Conservation (phyloP, 176 grass and related monocot genomes). For the Poa annua region DNA sequence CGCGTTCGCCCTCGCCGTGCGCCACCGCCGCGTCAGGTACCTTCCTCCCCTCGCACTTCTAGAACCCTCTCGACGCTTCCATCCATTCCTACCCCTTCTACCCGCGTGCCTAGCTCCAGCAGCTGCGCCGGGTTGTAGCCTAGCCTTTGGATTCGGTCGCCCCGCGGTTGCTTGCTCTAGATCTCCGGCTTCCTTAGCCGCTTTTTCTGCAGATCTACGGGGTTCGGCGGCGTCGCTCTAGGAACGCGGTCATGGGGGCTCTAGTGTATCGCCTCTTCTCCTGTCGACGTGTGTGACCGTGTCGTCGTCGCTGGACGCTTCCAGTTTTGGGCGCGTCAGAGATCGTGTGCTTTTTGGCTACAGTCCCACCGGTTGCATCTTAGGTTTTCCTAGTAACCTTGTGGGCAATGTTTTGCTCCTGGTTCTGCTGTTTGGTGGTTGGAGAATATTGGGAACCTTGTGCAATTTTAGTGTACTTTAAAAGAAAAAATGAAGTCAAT, state of each 20-base stretch:
- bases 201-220: neutral
- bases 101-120: neutral
- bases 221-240: neutral
- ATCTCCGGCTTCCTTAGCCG: conserved; percentile 21
- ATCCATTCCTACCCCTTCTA: neutral
- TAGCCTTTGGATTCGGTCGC: neutral
- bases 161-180: conserved; percentile 5
- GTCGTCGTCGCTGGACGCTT: neutral
- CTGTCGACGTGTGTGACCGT: neutral
- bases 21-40: conserved; percentile 14
- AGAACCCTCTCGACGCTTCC: conserved; percentile 16
- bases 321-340: neutral
- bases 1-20: neutral
- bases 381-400: neutral
- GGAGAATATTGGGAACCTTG: neutral
- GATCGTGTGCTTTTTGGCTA: neutral
- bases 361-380: neutral
- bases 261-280: neutral
- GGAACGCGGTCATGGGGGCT: no score
- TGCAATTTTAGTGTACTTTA: neutral
- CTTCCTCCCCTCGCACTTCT: neutral
- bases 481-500: neutral
- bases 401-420: neutral
- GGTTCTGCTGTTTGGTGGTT: neutral
- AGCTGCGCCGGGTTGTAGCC: neutral